Evolutionary conservation across 768 basidiomycete species (phyloP), one percentile per base, ranked within the genome.

Genomic region (Psilocybe azurescens): DNA sequence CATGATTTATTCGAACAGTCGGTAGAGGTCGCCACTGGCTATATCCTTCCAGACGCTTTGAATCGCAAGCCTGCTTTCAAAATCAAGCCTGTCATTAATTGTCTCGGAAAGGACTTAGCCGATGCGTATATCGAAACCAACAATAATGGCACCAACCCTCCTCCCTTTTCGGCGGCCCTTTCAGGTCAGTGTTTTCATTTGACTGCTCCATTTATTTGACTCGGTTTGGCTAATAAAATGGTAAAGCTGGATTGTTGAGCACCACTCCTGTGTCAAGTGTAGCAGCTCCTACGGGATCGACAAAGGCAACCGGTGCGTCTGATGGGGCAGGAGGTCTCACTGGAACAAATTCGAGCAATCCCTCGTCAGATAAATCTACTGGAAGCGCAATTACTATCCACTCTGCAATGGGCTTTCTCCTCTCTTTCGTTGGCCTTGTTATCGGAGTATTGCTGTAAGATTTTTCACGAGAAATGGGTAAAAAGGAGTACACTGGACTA

Each of bases 71-170:
- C 87, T n/a, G 56, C 77, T 20, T 89, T 93, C 79, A 84, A 79
- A 50, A 89, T 96, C 62, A 77, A 85, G 74, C 88, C 91, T 14
- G 89, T 96, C 70, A 78, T 88, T 59, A 64, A 73, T 3, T 97
- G 95, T 78, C 69, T 91, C 63, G 82, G 86, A 70, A 77, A 80
- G 73, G 72, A 78, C 11, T 65, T 88, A 14, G 64, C 73, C 20
- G 86, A 94, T 69, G 87, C 91, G 2, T 97, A 95, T 77, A 78
- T 93, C 61, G 93, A 95, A 80, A 91, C 90, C 3, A 91, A 90
- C 69, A 78, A 89, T 72, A 95, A 94, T 77, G 63, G 64, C 30
- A 82, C 86, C 32, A 84, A 89, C 69, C 86, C 88, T 7, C 83
- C 83, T 18, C 74, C 78, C 20, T 58, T 72, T 20, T 62, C 55